Evolutionary conservation across 352 stramenopile species (phyloP).

Genomic region (Globisporangium polare): DNA sequence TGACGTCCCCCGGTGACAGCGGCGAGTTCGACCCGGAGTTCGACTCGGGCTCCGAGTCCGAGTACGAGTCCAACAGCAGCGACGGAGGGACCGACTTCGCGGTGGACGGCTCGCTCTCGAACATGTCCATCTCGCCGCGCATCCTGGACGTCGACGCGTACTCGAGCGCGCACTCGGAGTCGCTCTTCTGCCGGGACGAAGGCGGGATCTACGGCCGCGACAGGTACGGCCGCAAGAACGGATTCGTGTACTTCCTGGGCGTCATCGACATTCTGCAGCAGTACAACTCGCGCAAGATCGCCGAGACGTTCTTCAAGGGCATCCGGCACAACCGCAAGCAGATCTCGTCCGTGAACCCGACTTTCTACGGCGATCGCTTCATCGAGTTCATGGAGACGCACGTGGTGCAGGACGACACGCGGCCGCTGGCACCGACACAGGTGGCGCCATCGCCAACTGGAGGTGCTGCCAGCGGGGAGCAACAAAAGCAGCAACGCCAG

Average conservation of each 20-base stretch:
- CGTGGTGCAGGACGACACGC: conserved; percentile 61
- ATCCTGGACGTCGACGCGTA: conserved; percentile 44
- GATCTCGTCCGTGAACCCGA: conserved; percentile 83
- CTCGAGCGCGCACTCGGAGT: conserved; percentile 40
- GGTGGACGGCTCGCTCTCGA: conserved; percentile 15
- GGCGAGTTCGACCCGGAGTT: conserved; percentile 33
- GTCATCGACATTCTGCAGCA: conserved; percentile 94
- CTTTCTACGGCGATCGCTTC: conserved; percentile 89
- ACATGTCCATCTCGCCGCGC: conserved; percentile 41
- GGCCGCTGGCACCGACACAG: conserved; percentile 19
- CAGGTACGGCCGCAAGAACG: conserved; percentile 59
- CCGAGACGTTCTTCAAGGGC: conserved; percentile 88
- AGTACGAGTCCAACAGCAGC: conserved; percentile 37
- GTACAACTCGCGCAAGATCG: conserved; percentile 91
- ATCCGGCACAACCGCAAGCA: conserved; percentile 82
- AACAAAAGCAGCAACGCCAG: conserved; percentile 1
- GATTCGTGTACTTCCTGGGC: conserved; percentile 87
- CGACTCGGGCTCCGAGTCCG: conserved; percentile 21
- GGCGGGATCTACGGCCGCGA: conserved; percentile 69
- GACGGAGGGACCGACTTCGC: conserved; percentile 22
- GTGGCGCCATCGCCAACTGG: background rate
- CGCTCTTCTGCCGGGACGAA: conserved; percentile 71
- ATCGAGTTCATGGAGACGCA: conserved; percentile 87
- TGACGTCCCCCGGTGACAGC: conserved; percentile 10
- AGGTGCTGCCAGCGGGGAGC: background rate